Conservation (phyloP, 768 basidiomycete species). For the Saitozyma podzolica region DNA sequence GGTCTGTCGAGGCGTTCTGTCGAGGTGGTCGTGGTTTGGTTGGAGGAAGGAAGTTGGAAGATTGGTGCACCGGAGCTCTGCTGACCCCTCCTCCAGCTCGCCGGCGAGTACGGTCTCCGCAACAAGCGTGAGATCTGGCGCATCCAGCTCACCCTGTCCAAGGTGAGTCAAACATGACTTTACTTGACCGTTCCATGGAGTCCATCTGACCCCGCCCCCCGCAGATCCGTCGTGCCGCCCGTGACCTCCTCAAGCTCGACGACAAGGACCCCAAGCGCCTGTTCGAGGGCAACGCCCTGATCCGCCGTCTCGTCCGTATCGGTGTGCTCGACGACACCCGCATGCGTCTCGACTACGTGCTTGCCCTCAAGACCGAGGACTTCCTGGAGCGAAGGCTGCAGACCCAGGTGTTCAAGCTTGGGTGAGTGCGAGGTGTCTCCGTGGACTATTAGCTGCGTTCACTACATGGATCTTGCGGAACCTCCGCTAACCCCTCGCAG, state of each 20-base stretch:
- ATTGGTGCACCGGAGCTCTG: background rate
- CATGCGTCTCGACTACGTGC: conserved; percentile 99
- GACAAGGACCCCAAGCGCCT: conserved; percentile 99
- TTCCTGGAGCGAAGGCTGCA: conserved; percentile 99
- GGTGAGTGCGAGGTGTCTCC: conserved; percentile 23
- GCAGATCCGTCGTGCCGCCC: conserved; percentile 96
- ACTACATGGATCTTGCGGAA: background rate
- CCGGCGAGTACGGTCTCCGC: conserved; percentile 98
- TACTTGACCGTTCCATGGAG: background rate
- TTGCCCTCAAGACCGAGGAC: conserved; percentile 98
- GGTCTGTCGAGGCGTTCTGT: background rate
- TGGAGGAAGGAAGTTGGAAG: background rate
- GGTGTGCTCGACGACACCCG: conserved; percentile 98
- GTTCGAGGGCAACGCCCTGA: conserved; percentile 74
- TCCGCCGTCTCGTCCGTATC: conserved; percentile 83
- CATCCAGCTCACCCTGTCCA: conserved; percentile 94
- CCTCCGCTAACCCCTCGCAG: conserved; percentile 45
- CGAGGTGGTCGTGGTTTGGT: background rate
- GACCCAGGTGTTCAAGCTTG: conserved; percentile 99
- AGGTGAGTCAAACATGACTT: conserved; percentile 55
- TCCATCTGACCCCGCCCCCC: background rate
- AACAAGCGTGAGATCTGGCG: conserved; percentile 99
- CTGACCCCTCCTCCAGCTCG: conserved; percentile 66
- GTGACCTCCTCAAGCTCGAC: conserved; percentile 99
- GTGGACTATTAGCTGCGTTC: too few relatives aligned